Percentiles rank a stretch among this genome's conserved stretches.
phyloP scores from a whole-genome alignment of 805 yeast genomes.

The Kodamaea kaohsiungensis region DNA sequence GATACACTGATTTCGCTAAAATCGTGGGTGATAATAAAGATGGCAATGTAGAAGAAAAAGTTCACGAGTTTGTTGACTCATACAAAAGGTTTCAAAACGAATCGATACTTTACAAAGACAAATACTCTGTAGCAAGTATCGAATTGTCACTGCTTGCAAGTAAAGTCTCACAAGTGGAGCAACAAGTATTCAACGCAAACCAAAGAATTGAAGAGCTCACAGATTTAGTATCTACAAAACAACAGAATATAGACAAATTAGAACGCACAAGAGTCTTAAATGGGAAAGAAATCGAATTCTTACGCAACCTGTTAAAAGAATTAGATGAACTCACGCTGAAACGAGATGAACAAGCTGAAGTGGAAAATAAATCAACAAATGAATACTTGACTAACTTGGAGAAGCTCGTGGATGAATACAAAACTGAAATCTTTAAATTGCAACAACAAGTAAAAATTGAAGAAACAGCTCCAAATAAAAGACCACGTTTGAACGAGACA shows the following conservation, averaged over 20 bases:
- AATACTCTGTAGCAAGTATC: conserved; percentile 22
- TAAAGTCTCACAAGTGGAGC: conserved; percentile 13
- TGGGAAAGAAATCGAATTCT: conserved; percentile 57
- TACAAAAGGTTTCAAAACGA: conserved; percentile 35
- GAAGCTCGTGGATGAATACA: conserved; percentile 55
- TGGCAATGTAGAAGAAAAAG: conserved; percentile 12
- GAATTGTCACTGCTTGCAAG: conserved; percentile 16
- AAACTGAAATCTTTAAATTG: conserved; percentile 48
- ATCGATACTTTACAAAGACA: conserved; percentile 39
- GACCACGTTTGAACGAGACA: not conserved
- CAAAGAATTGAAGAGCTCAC: not conserved
- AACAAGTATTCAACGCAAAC: conserved; percentile 3
- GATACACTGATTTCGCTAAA: conserved; percentile 48
- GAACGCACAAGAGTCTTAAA: conserved; percentile 55
- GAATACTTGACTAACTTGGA: conserved; percentile 45
- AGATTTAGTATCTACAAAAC: conserved; percentile 11
- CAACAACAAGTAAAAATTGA: conserved; percentile 27
- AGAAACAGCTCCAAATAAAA: not conserved
- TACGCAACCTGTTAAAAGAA: conserved; percentile 56
- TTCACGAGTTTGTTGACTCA: conserved; percentile 30
- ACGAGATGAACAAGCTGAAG: conserved; percentile 14
- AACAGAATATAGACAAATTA: conserved; percentile 33
- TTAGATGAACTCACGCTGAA: conserved; percentile 37
- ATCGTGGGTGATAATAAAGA: conserved; percentile 32
- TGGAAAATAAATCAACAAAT: conserved; percentile 30